Conservation (phyloP, 2,329 filamentous ascomycete species). For the Cytospora piceae region DNA sequence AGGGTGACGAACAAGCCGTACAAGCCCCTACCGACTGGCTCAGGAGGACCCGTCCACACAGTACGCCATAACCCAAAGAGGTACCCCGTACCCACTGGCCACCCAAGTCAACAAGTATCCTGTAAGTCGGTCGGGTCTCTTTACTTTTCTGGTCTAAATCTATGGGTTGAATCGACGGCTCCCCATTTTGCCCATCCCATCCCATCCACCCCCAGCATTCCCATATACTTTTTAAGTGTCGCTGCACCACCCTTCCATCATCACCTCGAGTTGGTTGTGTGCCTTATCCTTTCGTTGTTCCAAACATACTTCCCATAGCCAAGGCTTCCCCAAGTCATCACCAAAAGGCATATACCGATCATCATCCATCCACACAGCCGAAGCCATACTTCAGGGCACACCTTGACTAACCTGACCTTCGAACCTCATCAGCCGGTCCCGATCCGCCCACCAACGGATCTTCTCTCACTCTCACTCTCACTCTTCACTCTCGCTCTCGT, state of each 20-base stretch:
- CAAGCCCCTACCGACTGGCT: slow-evolving; percentile 26
- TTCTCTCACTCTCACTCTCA: slow-evolving; percentile 12
- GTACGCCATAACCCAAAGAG: slow-evolving; percentile 21
- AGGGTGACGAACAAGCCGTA: slow-evolving; percentile 29
- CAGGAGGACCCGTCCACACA: slow-evolving; percentile 28
- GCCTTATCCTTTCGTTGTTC: background rate
- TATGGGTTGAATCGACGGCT: slow-evolving; percentile 1
- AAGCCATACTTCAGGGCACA: slow-evolving; percentile 29
- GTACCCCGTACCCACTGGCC: slow-evolving; percentile 19
- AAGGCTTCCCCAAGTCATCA: slow-evolving; percentile 15
- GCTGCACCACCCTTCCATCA: no score
- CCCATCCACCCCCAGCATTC: no score
- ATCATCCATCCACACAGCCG: slow-evolving; percentile 18
- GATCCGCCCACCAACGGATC: slow-evolving; percentile 10
- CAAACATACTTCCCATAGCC: slow-evolving; percentile 20
- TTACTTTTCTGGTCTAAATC: background rate
- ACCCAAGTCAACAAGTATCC: slow-evolving; percentile 22
- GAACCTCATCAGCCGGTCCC: slow-evolving; percentile 22
- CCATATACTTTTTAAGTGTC: no score
- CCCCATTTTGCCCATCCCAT: slow-evolving; percentile 11
- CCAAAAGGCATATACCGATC: slow-evolving; percentile 13
- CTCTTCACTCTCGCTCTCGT: slow-evolving; percentile 19
- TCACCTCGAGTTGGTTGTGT: slow-evolving; percentile 7
- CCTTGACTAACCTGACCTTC: slow-evolving; percentile 22
- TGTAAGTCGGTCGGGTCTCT: slow-evolving; percentile 22